These are phyloP conservation scores for Pseudozyma tsukubaensis DNA, from an alignment of 1,284 basidiomycete genomes.

Conservation along the genomic window DNA sequence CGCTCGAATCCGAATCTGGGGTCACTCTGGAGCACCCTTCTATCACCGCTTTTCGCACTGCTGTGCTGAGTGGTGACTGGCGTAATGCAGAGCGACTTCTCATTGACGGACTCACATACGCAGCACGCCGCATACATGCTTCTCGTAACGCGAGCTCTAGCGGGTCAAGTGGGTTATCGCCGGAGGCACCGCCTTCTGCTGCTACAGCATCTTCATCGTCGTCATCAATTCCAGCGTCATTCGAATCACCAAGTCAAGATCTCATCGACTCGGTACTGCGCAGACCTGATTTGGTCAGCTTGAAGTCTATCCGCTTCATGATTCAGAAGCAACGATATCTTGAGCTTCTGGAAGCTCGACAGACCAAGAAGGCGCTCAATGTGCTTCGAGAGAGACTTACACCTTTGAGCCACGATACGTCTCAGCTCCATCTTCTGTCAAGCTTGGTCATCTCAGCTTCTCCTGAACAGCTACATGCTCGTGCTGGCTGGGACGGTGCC, in stretches of 20 bases:
- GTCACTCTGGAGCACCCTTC: constrained; percentile 83
- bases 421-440: constrained; percentile 57
- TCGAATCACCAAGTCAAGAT: constrained; percentile 19
- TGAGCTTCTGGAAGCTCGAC: constrained; percentile 86
- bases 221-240: constrained; percentile 7
- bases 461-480: constrained; percentile 81
- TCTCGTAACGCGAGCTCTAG: constrained; percentile 9
- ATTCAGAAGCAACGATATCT: constrained; percentile 96
- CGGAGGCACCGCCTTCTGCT: constrained; percentile 18
- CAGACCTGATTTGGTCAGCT: constrained; percentile 39
- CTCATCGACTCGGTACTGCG: constrained; percentile 54
- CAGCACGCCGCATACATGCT: constrained; percentile 37
- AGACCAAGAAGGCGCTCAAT: constrained; percentile 83
- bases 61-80: constrained; percentile 88
- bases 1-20: constrained; percentile 91
- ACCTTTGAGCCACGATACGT: constrained; percentile 70
- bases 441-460: constrained; percentile 60
- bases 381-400: constrained; percentile 89
- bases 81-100: constrained; percentile 80
- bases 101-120: constrained; percentile 69
- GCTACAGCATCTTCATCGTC: constrained; percentile 28
- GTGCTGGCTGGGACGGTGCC: constrained; percentile 90
- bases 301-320: constrained; percentile 79
- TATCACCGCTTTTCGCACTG: constrained; percentile 83
- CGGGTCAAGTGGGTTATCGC: neutral